Evolutionary conservation across 2,329 filamentous ascomycete species (phyloP).

Genomic region (Cercospora beticola): DNA sequence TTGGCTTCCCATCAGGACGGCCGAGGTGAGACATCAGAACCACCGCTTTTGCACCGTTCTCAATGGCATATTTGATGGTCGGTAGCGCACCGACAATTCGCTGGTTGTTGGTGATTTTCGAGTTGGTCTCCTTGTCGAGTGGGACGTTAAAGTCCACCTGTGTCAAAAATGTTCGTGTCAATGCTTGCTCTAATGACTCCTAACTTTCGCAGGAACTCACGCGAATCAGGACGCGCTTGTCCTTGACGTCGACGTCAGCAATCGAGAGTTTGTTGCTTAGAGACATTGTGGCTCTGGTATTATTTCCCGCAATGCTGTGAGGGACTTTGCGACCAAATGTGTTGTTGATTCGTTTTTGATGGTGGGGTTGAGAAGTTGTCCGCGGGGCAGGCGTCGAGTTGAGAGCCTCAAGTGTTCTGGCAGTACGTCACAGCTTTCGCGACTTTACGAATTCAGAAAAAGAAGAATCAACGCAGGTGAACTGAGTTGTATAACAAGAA

Average conservation of each 20-base stretch:
- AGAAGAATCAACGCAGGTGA: not conserved
- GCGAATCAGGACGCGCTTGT: constrained; percentile 95
- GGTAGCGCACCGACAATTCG: constrained; percentile 84
- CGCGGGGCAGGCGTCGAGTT: not conserved
- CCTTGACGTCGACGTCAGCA: constrained; percentile 93
- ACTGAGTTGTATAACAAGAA: not conserved
- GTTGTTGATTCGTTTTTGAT: not conserved
- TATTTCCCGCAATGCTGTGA: constrained; percentile 4
- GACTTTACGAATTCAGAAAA: not conserved
- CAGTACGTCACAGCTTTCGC: not conserved
- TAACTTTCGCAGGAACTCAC: constrained; percentile 47
- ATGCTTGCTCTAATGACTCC: not conserved
- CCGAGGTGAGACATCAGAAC: constrained; percentile 98
- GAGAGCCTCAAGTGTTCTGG: not conserved
- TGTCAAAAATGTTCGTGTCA: constrained; percentile 13
- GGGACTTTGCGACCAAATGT: not conserved
- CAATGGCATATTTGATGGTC: constrained; percentile 44
- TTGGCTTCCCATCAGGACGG: constrained; percentile 84
- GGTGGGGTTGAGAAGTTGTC: constrained; percentile 1
- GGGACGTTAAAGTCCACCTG: constrained; percentile 99
- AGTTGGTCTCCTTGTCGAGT: constrained; percentile 76
- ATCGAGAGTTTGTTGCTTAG: constrained; percentile 98
- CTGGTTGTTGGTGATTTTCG: constrained; percentile 93
- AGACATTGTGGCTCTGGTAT: constrained; percentile 67
- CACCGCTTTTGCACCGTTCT: constrained; percentile 60